Base-by-base conservation (phyloP, 805 yeast species). In the Komagataella pastoris region DNA sequence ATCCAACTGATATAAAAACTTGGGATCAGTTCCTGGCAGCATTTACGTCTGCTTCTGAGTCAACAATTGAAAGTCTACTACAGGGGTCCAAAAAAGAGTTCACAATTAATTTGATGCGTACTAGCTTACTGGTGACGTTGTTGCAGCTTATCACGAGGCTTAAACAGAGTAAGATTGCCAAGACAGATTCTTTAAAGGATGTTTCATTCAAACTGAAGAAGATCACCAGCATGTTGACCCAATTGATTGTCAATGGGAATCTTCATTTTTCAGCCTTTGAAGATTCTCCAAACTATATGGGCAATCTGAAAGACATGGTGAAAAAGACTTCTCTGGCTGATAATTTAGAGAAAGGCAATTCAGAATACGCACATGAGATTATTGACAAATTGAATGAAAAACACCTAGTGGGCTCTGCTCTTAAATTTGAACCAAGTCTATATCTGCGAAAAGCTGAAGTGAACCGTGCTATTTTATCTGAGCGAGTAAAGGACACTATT, bases 181-280 rank as follows among this genome's bases (percentile, higher is more conserved):
- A 66, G 21, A 73, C 79, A 12, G 72, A 73, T 40, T 69, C 72
- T 52, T 76, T 77, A 50, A 65, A 63, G 21, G 65, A 74, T 8
- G 72, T 83, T 10, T 71, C 76, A 52, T 69, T 70, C 51, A 65
- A 77, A 44, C 62, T 84, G 56, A 78, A 73, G 57, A 72, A 74
- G 54, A 67, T 83, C 14, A 75, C 81, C 0, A 65, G 73, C 7
- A 69, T 83, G 1, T 72, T 80, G 53, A 76, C 87, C 2, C 84
- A 80, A 53, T 73, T 85, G 52, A 79, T 81, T 53, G 76, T 83
- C 52, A 81, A 81, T 59, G 85, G 87, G 7, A 71, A 76, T 49
- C 61, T 85, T n/a, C 84, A 78, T 61, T 68, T 84, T 51, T 69
- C 71, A 48, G 68, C 71, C 17, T 53, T 54, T 48, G 52, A 54